Evolutionary conservation across 2,329 filamentous ascomycete species (phyloP).

Genomic region (Fusarium fujikuroi): DNA sequence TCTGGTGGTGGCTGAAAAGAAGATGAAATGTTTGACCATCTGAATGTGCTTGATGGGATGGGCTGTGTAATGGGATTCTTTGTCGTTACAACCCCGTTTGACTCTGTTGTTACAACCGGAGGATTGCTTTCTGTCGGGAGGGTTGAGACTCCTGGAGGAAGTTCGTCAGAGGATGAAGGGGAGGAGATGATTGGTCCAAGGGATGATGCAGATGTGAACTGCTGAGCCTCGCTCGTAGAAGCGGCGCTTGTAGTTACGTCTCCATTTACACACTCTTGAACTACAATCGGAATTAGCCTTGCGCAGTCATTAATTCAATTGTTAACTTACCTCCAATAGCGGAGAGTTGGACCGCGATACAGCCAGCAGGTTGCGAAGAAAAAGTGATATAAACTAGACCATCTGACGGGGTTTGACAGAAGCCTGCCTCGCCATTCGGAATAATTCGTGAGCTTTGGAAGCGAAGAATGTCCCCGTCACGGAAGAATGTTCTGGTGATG

Average conservation of each 20-base stretch:
- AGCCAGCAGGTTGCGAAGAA: background rate
- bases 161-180: background rate
- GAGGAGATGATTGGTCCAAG: background rate
- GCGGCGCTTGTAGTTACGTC: background rate
- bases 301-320: rapidly evolving
- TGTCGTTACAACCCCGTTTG: background rate
- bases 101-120: background rate
- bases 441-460: background rate
- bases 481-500: background rate
- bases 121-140: background rate
- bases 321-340: background rate
- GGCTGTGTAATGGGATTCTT: background rate
- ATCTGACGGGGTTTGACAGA: background rate
- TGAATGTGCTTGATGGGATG: background rate
- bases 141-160: background rate
- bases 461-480: background rate
- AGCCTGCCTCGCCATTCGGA: background rate
- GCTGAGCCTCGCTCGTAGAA: background rate
- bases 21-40: background rate
- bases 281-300: background rate
- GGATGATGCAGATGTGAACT: background rate
- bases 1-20: background rate
- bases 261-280: background rate
- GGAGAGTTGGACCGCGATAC: background rate
- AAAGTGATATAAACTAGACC: background rate